Percentiles rank a stretch among this genome's conserved stretches.
Evolutionary conservation across 2,329 filamentous ascomycete genomes (phyloP).

Genomic region (Cladosporium colombiae): DNA sequence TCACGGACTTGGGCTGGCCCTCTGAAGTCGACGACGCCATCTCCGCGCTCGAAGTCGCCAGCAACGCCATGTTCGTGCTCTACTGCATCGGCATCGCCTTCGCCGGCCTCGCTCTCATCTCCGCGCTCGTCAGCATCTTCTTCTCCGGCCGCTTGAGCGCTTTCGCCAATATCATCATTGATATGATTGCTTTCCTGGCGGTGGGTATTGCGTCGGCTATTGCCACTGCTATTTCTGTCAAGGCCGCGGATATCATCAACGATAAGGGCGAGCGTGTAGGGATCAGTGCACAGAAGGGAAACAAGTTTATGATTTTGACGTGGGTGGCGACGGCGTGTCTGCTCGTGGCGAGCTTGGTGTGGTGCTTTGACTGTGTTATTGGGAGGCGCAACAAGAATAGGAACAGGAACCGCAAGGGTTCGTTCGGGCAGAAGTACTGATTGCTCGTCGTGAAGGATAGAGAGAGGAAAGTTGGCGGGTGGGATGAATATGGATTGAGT

Average conservation of each 20-base stretch:
- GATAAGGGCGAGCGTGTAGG: slow-evolving; percentile 53
- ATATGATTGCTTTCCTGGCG: slow-evolving; percentile 55
- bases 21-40: slow-evolving; percentile 56
- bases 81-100: slow-evolving; percentile 60
- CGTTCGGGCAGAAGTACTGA: background rate
- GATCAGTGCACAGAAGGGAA: slow-evolving; percentile 52
- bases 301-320: slow-evolving; percentile 59
- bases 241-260: slow-evolving; percentile 56
- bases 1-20: slow-evolving; percentile 59
- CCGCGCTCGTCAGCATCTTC: slow-evolving; percentile 49
- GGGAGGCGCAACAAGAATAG: slow-evolving; percentile 7
- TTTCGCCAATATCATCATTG: slow-evolving; percentile 52
- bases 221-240: slow-evolving; percentile 61
- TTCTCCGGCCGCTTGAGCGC: slow-evolving; percentile 48
- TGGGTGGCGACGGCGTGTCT: slow-evolving; percentile 55
- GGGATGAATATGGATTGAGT: background rate
- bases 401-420: background rate
- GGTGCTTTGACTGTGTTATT: slow-evolving; percentile 30
- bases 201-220: slow-evolving; percentile 75
- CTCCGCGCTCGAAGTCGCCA: slow-evolving; percentile 50
- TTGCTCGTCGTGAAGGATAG: background rate
- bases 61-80: slow-evolving; percentile 57
- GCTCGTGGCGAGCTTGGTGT: slow-evolving; percentile 32
- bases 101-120: slow-evolving; percentile 53
- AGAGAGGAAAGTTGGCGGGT: background rate